phyloP scores from a whole-genome alignment of 139 green algal species.

The Nannochloris sp. region DNA sequence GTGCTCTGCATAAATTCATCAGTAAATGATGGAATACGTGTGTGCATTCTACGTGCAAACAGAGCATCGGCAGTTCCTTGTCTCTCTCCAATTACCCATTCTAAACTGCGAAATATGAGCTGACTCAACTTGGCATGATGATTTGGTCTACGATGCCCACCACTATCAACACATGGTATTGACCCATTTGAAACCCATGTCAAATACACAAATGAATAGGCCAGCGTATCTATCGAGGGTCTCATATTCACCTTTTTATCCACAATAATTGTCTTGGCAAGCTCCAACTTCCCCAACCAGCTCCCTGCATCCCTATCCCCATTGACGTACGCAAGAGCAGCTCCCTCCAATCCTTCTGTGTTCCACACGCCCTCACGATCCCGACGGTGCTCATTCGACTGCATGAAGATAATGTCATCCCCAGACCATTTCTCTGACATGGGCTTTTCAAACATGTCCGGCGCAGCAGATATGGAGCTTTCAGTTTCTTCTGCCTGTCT shows the following conservation, averaged over 20 bases:
- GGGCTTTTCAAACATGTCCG: neutral
- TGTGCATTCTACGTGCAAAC: conserved; percentile 57
- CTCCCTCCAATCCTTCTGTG: conserved; percentile 46
- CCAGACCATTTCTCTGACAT: conserved; percentile 30
- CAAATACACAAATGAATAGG: conserved; percentile 47
- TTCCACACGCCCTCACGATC: conserved; percentile 56
- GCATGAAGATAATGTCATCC: conserved; percentile 60
- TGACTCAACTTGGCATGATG: conserved; percentile 73
- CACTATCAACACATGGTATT: conserved; percentile 82
- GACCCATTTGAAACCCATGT: conserved; percentile 85
- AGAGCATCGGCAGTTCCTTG: conserved; percentile 13
- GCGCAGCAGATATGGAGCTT: neutral
- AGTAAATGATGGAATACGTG: conserved; percentile 82
- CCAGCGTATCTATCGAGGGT: conserved; percentile 42
- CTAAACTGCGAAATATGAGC: conserved; percentile 76
- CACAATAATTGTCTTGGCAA: conserved; percentile 68
- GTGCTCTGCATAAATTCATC: conserved; percentile 72
- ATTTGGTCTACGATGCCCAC: conserved; percentile 88
- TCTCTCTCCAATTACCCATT: conserved; percentile 59
- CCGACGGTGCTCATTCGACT: conserved; percentile 57
- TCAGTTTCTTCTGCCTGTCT: neutral
- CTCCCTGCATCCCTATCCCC: conserved; percentile 56
- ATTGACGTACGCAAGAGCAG: conserved; percentile 43
- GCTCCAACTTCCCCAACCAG: conserved; percentile 72
- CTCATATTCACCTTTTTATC: conserved; percentile 37